These are phyloP conservation scores for Sporothrix euskadiensis DNA, from an alignment of 2,329 filamentous ascomycete genomes.

Conservation along the genomic window DNA sequence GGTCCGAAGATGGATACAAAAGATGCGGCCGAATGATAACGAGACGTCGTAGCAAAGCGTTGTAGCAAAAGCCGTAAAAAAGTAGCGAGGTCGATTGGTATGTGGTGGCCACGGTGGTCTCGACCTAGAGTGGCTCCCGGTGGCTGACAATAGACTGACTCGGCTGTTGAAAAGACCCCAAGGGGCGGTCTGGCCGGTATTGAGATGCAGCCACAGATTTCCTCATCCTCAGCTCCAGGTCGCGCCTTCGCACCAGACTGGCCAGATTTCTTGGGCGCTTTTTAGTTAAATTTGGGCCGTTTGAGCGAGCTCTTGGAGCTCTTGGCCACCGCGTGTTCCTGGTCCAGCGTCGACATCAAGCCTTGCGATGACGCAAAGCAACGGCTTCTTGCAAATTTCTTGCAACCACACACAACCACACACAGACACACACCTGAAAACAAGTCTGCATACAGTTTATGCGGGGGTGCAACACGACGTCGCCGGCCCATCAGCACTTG, in stretches of 20 bases:
- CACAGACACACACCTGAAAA: background rate
- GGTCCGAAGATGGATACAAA: background rate
- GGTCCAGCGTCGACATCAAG: constrained; percentile 22
- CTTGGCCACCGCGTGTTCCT: background rate
- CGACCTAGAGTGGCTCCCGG: background rate
- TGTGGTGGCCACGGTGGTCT: background rate
- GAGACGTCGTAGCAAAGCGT: background rate
- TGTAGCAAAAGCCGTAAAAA: background rate
- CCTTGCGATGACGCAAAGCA: constrained; percentile 25
- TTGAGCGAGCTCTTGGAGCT: background rate
- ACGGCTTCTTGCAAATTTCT: background rate
- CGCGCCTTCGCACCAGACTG: background rate
- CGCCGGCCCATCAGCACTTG: background rate
- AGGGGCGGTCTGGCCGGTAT: background rate
- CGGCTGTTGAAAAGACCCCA: background rate
- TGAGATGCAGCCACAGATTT: background rate
- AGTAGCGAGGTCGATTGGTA: background rate
- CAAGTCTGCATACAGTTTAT: background rate
- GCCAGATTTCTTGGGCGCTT: background rate
- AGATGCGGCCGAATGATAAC: background rate
- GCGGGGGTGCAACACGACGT: background rate
- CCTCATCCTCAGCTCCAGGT: background rate
- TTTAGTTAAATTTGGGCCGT: background rate
- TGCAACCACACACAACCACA: background rate
- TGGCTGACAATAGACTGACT: constrained; percentile 3